A percentile compares a stretch with the other conserved stretches of the same genome.
phyloP scores from a whole-genome alignment of 495 filamentous ascomycete species.

The Penicillium odoratum region DNA sequence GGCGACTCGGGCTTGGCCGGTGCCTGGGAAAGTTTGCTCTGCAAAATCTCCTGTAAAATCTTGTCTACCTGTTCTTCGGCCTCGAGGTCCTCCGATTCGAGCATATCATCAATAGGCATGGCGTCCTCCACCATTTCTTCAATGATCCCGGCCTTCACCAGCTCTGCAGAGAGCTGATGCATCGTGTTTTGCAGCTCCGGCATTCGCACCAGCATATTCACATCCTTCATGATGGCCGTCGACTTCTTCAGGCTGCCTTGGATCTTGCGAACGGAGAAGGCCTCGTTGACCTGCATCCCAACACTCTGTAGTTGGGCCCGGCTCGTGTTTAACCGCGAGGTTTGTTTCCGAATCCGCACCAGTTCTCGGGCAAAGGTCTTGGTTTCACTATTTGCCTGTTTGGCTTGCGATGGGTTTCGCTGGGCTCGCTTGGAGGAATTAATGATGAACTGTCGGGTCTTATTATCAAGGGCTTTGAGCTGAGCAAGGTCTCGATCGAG shows the following conservation, averaged over 20 bases:
- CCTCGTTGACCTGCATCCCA: slow-evolving; percentile 97
- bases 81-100: slow-evolving; percentile 84
- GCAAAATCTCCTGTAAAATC: slow-evolving; percentile 83
- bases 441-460: slow-evolving; percentile 83
- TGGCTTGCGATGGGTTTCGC: slow-evolving; percentile 69
- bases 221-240: slow-evolving; percentile 95
- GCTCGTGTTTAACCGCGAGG: slow-evolving; percentile 70
- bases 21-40: slow-evolving; percentile 74
- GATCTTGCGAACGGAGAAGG: slow-evolving; percentile 93
- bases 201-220: slow-evolving; percentile 80
- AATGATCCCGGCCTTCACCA: slow-evolving; percentile 93
- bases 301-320: slow-evolving; percentile 93
- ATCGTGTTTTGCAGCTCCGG: slow-evolving; percentile 89
- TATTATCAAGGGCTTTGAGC: slow-evolving; percentile 72
- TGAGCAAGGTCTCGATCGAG: slow-evolving; percentile 88
- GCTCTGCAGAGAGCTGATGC: slow-evolving; percentile 81
- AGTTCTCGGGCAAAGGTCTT: slow-evolving; percentile 88
- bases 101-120: slow-evolving; percentile 67
- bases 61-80: slow-evolving; percentile 91
- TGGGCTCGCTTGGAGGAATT: slow-evolving; percentile 75
- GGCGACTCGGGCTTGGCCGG: slow-evolving; percentile 49
- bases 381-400: slow-evolving; percentile 73
- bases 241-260: slow-evolving; percentile 86
- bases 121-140: slow-evolving; percentile 94
- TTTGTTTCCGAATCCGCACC: slow-evolving; percentile 75